phyloP scores from a whole-genome alignment of 164 flowering plant species.

The Liquidambar formosana region DNA sequence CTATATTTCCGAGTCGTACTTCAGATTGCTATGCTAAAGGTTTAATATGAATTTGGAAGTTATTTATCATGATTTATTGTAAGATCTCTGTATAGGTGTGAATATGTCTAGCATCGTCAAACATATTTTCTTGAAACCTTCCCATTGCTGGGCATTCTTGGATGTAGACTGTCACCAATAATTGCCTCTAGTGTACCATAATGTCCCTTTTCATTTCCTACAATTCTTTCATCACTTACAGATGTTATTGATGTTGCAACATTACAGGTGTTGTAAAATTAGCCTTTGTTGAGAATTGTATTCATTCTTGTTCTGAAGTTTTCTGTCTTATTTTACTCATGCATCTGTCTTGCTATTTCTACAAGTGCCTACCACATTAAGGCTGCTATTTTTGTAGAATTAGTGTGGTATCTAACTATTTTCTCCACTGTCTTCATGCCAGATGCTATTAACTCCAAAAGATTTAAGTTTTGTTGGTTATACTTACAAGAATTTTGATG shows the following conservation, averaged over 20 bases:
- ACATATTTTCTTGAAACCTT: too few relatives aligned
- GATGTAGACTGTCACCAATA: not conserved
- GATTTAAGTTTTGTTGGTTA: conserved; percentile 56
- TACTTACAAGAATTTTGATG: conserved; percentile 59
- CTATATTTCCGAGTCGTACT: too few relatives aligned
- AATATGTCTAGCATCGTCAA: too few relatives aligned
- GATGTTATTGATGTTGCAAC: not conserved
- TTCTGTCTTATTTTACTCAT: not conserved
- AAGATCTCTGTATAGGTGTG: too few relatives aligned
- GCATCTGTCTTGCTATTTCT: not conserved
- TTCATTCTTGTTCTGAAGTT: not conserved
- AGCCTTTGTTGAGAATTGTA: not conserved
- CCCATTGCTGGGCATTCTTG: too few relatives aligned
- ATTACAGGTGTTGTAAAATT: not conserved
- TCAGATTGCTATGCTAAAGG: too few relatives aligned
- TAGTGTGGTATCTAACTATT: not conserved
- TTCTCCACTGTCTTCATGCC: conserved; percentile 9
- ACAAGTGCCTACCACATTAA: not conserved
- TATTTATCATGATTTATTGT: too few relatives aligned
- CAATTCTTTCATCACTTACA: not conserved
- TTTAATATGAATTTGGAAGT: too few relatives aligned
- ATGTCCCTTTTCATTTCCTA: not conserved
- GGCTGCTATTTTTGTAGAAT: not conserved
- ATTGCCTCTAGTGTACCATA: not conserved
- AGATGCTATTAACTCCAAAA: conserved; percentile 45